These are phyloP conservation scores for Eucalyptus erythrocorys DNA, from an alignment of 345 rosid genomes.

Conservation along the genomic window DNA sequence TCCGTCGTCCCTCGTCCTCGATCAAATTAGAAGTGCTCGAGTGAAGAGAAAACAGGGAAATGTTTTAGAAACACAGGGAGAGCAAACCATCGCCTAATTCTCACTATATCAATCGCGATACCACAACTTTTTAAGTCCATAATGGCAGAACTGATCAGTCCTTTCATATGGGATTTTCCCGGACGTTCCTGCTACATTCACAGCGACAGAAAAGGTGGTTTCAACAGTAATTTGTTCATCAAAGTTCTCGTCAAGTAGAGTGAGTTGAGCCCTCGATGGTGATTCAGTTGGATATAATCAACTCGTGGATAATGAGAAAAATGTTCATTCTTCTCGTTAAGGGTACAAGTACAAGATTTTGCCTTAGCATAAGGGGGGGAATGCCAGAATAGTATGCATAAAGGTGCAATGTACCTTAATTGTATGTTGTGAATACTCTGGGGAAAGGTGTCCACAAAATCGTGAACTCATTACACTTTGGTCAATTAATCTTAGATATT, in stretches of 20 bases:
- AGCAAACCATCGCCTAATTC: background rate
- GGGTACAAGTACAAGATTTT: background rate
- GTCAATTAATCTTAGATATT: rapidly evolving
- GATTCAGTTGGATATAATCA: background rate
- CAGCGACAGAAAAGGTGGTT: background rate
- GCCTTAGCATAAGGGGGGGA: background rate
- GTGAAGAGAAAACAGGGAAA: background rate
- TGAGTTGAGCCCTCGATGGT: background rate
- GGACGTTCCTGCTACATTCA: background rate
- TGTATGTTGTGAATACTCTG: rapidly evolving
- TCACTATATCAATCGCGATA: background rate
- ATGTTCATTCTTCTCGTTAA: background rate
- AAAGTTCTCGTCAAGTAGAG: background rate
- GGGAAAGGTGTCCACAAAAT: background rate
- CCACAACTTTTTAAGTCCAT: background rate
- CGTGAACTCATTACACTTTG: background rate
- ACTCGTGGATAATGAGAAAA: background rate
- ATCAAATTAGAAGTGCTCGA: background rate
- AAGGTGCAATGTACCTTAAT: background rate
- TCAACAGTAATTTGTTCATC: background rate
- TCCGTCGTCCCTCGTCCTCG: background rate
- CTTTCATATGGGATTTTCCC: background rate
- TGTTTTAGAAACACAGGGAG: background rate
- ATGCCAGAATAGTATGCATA: background rate
- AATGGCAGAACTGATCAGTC: background rate